phyloP scores from a whole-genome alignment of 352 stramenopile genomes.

The Pythium dissotocum region DNA sequence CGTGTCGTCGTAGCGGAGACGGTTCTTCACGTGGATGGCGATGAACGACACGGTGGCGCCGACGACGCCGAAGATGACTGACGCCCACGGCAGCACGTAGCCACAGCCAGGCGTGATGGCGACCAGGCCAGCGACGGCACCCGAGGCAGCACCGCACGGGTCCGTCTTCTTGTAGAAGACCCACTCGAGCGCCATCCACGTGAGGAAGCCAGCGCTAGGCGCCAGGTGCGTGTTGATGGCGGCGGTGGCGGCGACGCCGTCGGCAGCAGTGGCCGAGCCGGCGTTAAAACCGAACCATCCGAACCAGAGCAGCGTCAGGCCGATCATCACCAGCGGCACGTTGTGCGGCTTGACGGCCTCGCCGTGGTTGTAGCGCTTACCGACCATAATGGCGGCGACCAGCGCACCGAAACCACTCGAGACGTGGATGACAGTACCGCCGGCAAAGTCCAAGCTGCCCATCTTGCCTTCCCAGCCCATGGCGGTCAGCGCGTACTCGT shows the following conservation, averaged over 20 bases:
- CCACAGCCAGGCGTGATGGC: constrained; percentile 69
- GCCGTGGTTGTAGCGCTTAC: constrained; percentile 71
- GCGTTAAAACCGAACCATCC: constrained; percentile 88
- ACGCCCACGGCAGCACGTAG: constrained; percentile 69
- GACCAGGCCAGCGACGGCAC: constrained; percentile 66
- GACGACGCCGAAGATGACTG: constrained; percentile 72
- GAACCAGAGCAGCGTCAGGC: constrained; percentile 73
- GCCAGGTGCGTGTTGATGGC: constrained; percentile 79
- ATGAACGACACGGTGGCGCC: constrained; percentile 49
- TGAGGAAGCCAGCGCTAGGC: constrained; percentile 61
- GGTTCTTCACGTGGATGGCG: constrained; percentile 67
- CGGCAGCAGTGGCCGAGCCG: constrained; percentile 54
- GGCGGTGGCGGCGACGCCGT: constrained; percentile 64
- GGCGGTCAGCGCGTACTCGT: constrained; percentile 38
- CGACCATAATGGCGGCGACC: constrained; percentile 67
- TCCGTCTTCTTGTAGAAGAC: constrained; percentile 56
- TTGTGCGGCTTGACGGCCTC: constrained; percentile 81
- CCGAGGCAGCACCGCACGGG: constrained; percentile 56
- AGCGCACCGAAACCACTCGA: constrained; percentile 76
- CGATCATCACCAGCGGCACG: constrained; percentile 84
- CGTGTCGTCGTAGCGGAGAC: constrained; percentile 74
- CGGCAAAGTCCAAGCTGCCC: constrained; percentile 79
- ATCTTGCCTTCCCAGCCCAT: constrained; percentile 73
- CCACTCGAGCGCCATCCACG: constrained; percentile 67
- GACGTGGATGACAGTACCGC: constrained; percentile 86